Evolutionary conservation across 2,329 filamentous ascomycete genomes (phyloP).

Genomic region (Epichloe amarillans): DNA sequence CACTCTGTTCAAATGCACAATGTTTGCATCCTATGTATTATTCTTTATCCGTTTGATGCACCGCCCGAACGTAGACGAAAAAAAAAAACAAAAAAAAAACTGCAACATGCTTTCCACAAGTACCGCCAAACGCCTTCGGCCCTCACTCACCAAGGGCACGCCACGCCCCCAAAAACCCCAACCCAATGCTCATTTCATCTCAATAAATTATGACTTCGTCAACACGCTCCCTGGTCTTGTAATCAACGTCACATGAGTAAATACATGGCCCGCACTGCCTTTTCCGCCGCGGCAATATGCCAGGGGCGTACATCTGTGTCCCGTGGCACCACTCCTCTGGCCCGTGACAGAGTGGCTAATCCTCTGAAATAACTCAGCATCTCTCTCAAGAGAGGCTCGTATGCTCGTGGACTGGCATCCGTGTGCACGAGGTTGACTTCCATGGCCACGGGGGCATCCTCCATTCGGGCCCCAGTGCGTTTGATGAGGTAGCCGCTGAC

Average conservation of each 20-base stretch:
- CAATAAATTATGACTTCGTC: background rate
- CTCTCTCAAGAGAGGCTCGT: slow-evolving; percentile 56
- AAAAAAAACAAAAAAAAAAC: background rate
- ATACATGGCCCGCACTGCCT: slow-evolving; percentile 52
- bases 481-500: slow-evolving; percentile 55
- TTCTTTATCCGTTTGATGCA: background rate
- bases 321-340: slow-evolving; percentile 47
- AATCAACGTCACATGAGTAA: slow-evolving; percentile 40
- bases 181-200: background rate
- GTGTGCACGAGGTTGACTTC: slow-evolving; percentile 51
- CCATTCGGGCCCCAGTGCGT: slow-evolving; percentile 38
- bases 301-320: slow-evolving; percentile 56
- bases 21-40: background rate
- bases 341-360: slow-evolving; percentile 54
- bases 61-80: background rate
- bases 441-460: slow-evolving; percentile 47
- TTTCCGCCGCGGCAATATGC: slow-evolving; percentile 62
- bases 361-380: slow-evolving; percentile 56
- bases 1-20: background rate
- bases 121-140: background rate
- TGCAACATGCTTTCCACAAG: background rate
- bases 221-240: slow-evolving; percentile 9
- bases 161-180: background rate
- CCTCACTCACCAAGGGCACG: background rate
- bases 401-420: slow-evolving; percentile 35